phyloP scores from a whole-genome alignment of 2,329 filamentous ascomycete genomes.

The Didymella arachidicola region DNA sequence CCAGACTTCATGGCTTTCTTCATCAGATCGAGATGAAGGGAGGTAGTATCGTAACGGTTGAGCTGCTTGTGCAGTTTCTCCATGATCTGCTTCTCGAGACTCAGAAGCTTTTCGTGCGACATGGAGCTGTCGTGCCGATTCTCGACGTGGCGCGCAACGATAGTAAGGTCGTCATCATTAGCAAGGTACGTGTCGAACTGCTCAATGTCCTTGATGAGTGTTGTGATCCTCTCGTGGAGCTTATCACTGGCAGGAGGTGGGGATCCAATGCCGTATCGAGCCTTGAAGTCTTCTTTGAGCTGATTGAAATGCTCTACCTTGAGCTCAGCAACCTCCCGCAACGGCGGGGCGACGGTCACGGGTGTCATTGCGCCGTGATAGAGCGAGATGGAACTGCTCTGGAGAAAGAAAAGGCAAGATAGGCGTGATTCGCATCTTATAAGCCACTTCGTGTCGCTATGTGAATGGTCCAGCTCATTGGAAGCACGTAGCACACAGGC shows the following conservation, averaged over 20 bases:
- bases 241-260: conserved; percentile 32
- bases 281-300: conserved; percentile 60
- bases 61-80: conserved; percentile 59
- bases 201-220: conserved; percentile 49
- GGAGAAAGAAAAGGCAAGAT: neutral
- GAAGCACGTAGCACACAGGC: conserved; percentile 14
- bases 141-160: conserved; percentile 61
- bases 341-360: conserved; percentile 28
- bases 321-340: conserved; percentile 35
- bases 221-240: conserved; percentile 41
- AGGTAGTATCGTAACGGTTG: conserved; percentile 64
- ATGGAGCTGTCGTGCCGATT: conserved; percentile 63
- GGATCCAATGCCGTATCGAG: conserved; percentile 50
- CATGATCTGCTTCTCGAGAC: conserved; percentile 59
- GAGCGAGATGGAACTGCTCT: neutral
- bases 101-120: conserved; percentile 54
- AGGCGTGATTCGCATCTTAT: neutral
- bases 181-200: conserved; percentile 46
- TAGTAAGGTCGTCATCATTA: conserved; percentile 48
- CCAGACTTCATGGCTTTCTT: conserved; percentile 39
- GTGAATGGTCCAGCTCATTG: neutral
- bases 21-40: conserved; percentile 64
- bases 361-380: conserved; percentile 1
- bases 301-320: conserved; percentile 66
- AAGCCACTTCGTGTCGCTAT: neutral